Evolutionary conservation across 208 protist species (phyloP).

Genomic region (Trypanosoma cruzi): DNA sequence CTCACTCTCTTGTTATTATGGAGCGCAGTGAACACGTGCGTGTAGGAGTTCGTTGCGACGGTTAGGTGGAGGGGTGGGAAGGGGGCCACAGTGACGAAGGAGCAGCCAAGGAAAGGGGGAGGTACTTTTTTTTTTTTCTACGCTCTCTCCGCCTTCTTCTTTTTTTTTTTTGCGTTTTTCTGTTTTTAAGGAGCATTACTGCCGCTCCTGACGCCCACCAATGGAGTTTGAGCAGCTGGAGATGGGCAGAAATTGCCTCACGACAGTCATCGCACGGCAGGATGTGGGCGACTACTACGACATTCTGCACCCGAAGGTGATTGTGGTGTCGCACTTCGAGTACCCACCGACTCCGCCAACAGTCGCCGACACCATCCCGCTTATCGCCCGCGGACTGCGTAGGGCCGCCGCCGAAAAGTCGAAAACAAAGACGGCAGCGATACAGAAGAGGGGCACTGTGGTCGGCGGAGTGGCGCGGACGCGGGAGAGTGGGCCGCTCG

Average conservation of each 20-base stretch:
- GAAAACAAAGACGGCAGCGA: neutral
- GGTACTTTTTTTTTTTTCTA: no score
- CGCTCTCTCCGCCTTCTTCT: neutral
- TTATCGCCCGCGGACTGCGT: constrained; percentile 6
- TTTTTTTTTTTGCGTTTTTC: neutral
- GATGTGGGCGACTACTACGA: constrained; percentile 70
- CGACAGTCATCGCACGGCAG: constrained; percentile 49
- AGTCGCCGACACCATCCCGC: constrained; percentile 22
- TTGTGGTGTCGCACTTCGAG: constrained; percentile 9
- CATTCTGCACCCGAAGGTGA: constrained; percentile 58
- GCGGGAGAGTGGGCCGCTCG: neutral
- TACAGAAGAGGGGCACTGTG: no score
- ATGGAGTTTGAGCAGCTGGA: constrained; percentile 93
- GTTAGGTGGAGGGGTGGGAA: no score
- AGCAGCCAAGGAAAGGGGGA: neutral
- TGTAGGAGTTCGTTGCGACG: neutral
- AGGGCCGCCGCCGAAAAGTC: neutral
- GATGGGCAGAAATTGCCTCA: constrained; percentile 53
- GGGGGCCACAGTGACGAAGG: neutral
- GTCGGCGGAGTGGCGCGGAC: neutral
- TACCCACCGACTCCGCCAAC: constrained; percentile 36
- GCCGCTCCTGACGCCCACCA: neutral
- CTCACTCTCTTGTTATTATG: neutral
- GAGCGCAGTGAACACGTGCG: neutral
- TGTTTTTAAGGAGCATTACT: neutral